Evolutionary conservation across 495 filamentous ascomycete genomes (phyloP).

Genomic region (Penicillium lividum): DNA sequence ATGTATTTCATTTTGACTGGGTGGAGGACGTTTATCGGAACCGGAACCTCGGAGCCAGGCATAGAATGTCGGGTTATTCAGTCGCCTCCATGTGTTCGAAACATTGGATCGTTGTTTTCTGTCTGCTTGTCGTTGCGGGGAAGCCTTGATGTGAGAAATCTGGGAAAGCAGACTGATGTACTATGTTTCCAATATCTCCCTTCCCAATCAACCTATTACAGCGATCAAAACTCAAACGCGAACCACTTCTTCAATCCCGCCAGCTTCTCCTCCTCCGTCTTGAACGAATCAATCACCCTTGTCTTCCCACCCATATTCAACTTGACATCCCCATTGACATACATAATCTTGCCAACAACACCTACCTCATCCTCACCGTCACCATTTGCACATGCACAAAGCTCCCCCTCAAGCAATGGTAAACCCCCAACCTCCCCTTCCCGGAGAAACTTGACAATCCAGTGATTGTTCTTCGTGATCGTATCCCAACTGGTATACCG

Average conservation of each 20-base stretch:
- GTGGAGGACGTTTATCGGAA: no score
- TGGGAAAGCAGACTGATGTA: no score
- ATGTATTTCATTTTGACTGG: no score
- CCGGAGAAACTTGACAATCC: slow-evolving; percentile 60
- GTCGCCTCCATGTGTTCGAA: no score
- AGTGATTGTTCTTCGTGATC: slow-evolving; percentile 50
- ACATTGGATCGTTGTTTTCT: no score
- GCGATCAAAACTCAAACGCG: neutral
- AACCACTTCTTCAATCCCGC: slow-evolving; percentile 29
- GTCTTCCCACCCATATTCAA: slow-evolving; percentile 59
- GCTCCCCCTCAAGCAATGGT: slow-evolving; percentile 15
- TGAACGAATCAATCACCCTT: slow-evolving; percentile 48
- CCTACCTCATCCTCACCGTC: slow-evolving; percentile 5
- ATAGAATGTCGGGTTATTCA: no score
- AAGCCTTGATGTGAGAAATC: no score
- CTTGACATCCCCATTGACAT: slow-evolving; percentile 58
- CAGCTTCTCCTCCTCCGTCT: slow-evolving; percentile 51
- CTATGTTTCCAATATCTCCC: neutral
- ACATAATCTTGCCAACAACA: slow-evolving; percentile 13
- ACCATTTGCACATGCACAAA: neutral
- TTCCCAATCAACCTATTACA: neutral
- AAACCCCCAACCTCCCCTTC: slow-evolving; percentile 27
- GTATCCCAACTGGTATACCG: slow-evolving; percentile 50
- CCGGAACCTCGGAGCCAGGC: no score
- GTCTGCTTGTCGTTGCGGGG: no score